These are phyloP conservation scores for Xylaria sp. DNA, from an alignment of 2,329 filamentous ascomycete species.

Conservation along the genomic window DNA sequence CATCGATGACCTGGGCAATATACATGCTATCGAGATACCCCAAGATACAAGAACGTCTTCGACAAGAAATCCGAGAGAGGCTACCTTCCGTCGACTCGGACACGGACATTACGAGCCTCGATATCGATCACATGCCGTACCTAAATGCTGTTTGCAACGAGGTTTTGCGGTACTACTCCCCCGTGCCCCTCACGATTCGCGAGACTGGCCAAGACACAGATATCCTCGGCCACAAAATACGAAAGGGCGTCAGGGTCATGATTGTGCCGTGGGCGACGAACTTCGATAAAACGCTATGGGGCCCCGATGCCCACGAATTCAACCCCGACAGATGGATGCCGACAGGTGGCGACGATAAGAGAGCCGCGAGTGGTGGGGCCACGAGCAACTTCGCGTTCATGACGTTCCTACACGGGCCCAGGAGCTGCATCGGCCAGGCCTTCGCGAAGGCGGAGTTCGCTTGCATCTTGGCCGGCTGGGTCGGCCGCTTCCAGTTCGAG, in stretches of 20 bases:
- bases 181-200: slow-evolving; percentile 68
- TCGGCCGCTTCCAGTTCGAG: slow-evolving; percentile 78
- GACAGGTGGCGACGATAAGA: slow-evolving; percentile 52
- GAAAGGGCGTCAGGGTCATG: slow-evolving; percentile 72
- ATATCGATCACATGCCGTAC: slow-evolving; percentile 55
- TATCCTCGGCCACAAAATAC: slow-evolving; percentile 68
- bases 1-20: slow-evolving; percentile 55
- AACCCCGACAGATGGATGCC: slow-evolving; percentile 80
- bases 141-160: slow-evolving; percentile 59
- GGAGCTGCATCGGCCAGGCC: slow-evolving; percentile 83
- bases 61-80: slow-evolving; percentile 54
- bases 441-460: slow-evolving; percentile 90
- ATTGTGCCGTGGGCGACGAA: slow-evolving; percentile 77
- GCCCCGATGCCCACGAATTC: slow-evolving; percentile 77
- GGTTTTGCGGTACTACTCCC: slow-evolving; percentile 55
- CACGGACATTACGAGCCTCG: slow-evolving; percentile 47
- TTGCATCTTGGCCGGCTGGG: slow-evolving; percentile 79
- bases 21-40: slow-evolving; percentile 54
- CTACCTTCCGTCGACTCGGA: slow-evolving; percentile 52
- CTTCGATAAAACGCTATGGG: slow-evolving; percentile 77
- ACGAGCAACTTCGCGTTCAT: slow-evolving; percentile 80
- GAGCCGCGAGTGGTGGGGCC: slow-evolving; percentile 74
- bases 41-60: slow-evolving; percentile 53
- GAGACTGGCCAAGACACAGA: slow-evolving; percentile 66
- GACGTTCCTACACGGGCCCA: slow-evolving; percentile 87